Evolutionary conservation across 1,284 basidiomycete species (phyloP), one percentile per base, ranked within the genome.

Genomic region (Pterula multifida): DNA sequence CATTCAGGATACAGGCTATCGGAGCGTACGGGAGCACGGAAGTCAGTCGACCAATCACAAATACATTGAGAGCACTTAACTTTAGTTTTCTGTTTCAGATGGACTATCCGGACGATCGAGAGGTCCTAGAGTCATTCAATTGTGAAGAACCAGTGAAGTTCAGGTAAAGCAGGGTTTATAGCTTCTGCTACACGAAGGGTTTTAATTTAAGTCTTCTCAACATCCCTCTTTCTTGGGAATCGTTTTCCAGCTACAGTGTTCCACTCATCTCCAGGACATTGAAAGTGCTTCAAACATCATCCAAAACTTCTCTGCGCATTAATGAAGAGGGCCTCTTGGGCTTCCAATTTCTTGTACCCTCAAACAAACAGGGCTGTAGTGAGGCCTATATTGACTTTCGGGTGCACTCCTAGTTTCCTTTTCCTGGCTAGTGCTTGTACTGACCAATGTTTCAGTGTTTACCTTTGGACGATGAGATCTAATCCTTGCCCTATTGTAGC

Each of bases 31-130:
- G 90, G 3, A 87, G 76, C 52, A 86, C 85, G 1, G 87, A 93
- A 71, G 90, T 87, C 52, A 21, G 69, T 11, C 17, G 3, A n/a
- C n/a, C n/a, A n/a, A n/a, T 17, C 26, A 23, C 49, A 46, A 35
- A 25, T 39, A 36, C 19, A n/a, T 21, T 35, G 32, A 48, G 26
- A 13, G 26, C 4, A 4, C 23, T 47, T 23, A 47, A 9, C 13
- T 45, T 26, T 46, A 26, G 23, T n/a, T 28, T 13, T 32, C 15
- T 26, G 36, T 28, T 21, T 19, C 58, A 93, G 89, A 87, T 95
- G 80, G 92, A 96, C 63, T 95, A 93, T 56, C 89, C 90, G 0
- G 90, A 91, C 58, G 91, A 94, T 59, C 73, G 76, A 48, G 90
- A 94, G 49, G 88, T 95, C 0, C 75, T 96, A 39, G 90, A 95